A percentile compares a stretch with the other conserved stretches of the same genome.
These are phyloP conservation scores for Detonula confervacea DNA, from an alignment of 352 stramenopile genomes.

Conservation along the genomic window DNA sequence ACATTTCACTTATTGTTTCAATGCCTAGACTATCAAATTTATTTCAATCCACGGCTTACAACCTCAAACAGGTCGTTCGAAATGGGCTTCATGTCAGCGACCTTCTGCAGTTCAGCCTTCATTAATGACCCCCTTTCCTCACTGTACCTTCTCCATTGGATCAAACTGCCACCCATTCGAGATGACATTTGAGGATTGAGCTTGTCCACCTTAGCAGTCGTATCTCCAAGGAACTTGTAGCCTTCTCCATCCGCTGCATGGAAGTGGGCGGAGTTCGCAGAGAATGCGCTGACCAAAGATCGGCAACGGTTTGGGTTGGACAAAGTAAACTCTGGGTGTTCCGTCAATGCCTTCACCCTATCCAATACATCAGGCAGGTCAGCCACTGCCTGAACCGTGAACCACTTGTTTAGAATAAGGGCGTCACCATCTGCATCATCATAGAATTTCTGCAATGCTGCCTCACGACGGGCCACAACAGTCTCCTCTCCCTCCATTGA, in stretches of 20 bases:
- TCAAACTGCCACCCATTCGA: constrained; percentile 76
- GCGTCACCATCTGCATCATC: constrained; percentile 83
- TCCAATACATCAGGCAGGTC: constrained; percentile 83
- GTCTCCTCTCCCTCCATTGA: constrained; percentile 77
- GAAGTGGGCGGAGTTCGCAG: constrained; percentile 84
- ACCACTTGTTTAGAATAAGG: constrained; percentile 89
- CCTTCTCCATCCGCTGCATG: constrained; percentile 84
- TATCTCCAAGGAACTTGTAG: constrained; percentile 87
- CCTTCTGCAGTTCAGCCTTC: constrained; percentile 80
- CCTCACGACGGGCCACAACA: constrained; percentile 53
- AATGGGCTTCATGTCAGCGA: constrained; percentile 65
- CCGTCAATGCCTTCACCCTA: constrained; percentile 66
- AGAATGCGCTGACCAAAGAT: constrained; percentile 86
- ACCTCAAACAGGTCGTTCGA: constrained; percentile 81
- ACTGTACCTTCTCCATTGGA: constrained; percentile 84
- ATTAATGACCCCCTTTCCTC: constrained; percentile 78
- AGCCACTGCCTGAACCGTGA: constrained; percentile 85
- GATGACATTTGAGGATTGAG: constrained; percentile 88
- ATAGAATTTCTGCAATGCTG: constrained; percentile 85
- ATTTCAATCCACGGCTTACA: constrained; percentile 64
- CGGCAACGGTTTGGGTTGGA: constrained; percentile 88
- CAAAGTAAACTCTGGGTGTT: constrained; percentile 88
- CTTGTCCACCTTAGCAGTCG: constrained; percentile 82
- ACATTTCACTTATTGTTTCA: too few relatives aligned
- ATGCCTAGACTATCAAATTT: too few relatives aligned